Percentiles rank a stretch among this genome's conserved stretches.
phyloP scores from a whole-genome alignment of 139 green algal genomes.

The Auxenochlorella pyrenoidosa region DNA sequence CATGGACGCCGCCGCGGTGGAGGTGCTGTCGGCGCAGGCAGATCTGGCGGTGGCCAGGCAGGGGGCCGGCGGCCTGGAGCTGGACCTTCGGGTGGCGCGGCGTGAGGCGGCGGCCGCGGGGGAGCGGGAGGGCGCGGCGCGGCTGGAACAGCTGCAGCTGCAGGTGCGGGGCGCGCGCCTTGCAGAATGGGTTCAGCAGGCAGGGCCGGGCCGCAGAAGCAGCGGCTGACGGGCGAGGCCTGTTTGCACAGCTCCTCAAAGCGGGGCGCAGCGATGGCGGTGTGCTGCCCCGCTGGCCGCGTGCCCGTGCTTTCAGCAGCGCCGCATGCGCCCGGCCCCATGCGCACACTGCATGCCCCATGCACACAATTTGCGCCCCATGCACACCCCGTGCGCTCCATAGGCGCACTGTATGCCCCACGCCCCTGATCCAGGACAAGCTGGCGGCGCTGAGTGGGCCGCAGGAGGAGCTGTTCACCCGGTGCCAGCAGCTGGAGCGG shows the following conservation, averaged over 20 bases:
- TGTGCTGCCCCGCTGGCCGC: too few species aligned
- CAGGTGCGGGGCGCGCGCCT: neutral
- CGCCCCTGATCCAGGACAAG: neutral
- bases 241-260: too few species aligned
- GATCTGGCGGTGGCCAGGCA: neutral
- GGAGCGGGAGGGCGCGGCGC: too few species aligned
- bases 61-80: neutral
- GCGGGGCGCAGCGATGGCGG: too few species aligned
- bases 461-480: neutral
- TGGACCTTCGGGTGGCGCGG: neutral
- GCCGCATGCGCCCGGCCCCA: too few species aligned
- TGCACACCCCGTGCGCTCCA: neutral
- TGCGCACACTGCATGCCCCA: too few species aligned
- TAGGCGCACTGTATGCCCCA: too few species aligned
- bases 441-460: neutral
- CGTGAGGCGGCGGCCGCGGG: neutral
- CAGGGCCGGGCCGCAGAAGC: neutral
- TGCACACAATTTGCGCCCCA: too few species aligned
- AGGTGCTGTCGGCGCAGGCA: conserved; percentile 1
- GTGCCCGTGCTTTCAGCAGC: too few species aligned
- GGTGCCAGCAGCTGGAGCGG: neutral
- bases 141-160: neutral
- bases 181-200: neutral
- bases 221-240: too few species aligned
- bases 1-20: neutral